Percentiles rank a stretch among this genome's conserved stretches.
phyloP scores from a whole-genome alignment of 768 basidiomycete genomes.

The Naganishia kalamii region DNA sequence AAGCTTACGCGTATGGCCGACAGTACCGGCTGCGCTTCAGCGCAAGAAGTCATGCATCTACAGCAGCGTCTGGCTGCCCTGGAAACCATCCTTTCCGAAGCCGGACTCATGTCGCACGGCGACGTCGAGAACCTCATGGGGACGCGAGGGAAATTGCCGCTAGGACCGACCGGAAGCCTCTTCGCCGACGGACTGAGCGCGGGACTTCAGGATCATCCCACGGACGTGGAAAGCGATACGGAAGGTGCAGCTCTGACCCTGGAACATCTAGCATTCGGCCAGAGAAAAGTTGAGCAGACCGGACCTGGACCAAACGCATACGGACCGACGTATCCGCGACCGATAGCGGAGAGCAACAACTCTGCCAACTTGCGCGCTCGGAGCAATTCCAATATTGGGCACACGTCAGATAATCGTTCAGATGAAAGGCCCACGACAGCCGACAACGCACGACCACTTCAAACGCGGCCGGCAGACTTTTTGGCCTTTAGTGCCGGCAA shows the following conservation, averaged over 20 bases:
- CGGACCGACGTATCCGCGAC: conserved; percentile 6
- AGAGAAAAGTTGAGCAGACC: conserved; percentile 25
- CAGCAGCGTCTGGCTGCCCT: conserved; percentile 41
- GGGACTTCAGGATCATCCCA: neutral
- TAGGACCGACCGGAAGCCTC: conserved; percentile 6
- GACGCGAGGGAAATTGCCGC: conserved; percentile 12
- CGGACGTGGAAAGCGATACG: conserved; percentile 38
- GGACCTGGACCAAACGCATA: conserved; percentile 16
- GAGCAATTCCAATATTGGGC: neutral
- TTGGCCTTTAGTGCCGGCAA: conserved; percentile 12
- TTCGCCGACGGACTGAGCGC: conserved; percentile 12
- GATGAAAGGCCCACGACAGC: neutral
- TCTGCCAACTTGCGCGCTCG: neutral
- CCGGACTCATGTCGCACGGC: conserved; percentile 33
- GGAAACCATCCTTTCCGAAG: conserved; percentile 38
- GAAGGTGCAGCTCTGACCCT: conserved; percentile 44
- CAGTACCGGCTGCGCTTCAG: conserved; percentile 30
- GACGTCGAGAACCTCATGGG: conserved; percentile 38
- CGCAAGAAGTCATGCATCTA: conserved; percentile 36
- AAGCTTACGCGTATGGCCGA: too few species aligned
- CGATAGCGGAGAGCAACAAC: neutral
- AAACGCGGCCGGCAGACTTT: conserved; percentile 4
- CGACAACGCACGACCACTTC: neutral
- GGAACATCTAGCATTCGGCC: conserved; percentile 45
- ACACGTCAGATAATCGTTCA: neutral